Base-by-base conservation (phyloP, 164 flowering plant species). In the Magnolia officinalis region DNA sequence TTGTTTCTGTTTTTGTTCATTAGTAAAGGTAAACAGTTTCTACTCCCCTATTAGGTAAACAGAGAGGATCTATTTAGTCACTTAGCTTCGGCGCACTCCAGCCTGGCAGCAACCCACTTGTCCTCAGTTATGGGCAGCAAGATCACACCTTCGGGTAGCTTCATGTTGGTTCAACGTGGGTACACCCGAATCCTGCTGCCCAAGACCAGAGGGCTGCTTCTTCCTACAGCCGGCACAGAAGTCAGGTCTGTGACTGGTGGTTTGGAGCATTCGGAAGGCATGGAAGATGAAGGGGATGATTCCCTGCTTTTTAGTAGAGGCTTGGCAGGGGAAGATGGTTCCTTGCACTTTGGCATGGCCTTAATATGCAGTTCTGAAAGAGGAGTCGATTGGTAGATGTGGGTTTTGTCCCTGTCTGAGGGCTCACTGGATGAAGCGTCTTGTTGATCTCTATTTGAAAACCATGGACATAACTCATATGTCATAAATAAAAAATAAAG, bases 81-180 rank as follows among this genome's bases (percentile, higher is more conserved):
- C 29, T 29, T 37, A 14, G 5, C 70, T 67, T 67, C 6, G 6
- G 49, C 45, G 50, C 7, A 67, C 7, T 31, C 50, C 70, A 67
- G 29, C 70, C 26, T 26, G 8, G 86, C 84, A 61, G 87, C 87
- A 8, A 86, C 88, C 92, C 92, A 89, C 70, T 76, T 72, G 78
- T 83, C 78, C 8, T 85, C 87, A 51, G 83, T 80, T 64, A 88
- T 78, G 10, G 90, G 89, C 55, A 89, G 68, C 50, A 87, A 29
- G 0, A 80, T 77, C 19, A 79, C 45, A 14, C 82, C 90, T 63
- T 82, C 23, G 1, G 89, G 88, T 7, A 87, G 78, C 51, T 72
- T 52, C 23, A 80, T 71, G 67, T 82, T 77, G 10, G 87, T 85
- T 26, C 69, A 72, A 76, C 65, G 72, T 23, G 85, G 71, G 75